These are phyloP conservation scores for Beauveria asiatica DNA, from an alignment of 2,329 filamentous ascomycete species.

Conservation along the genomic window DNA sequence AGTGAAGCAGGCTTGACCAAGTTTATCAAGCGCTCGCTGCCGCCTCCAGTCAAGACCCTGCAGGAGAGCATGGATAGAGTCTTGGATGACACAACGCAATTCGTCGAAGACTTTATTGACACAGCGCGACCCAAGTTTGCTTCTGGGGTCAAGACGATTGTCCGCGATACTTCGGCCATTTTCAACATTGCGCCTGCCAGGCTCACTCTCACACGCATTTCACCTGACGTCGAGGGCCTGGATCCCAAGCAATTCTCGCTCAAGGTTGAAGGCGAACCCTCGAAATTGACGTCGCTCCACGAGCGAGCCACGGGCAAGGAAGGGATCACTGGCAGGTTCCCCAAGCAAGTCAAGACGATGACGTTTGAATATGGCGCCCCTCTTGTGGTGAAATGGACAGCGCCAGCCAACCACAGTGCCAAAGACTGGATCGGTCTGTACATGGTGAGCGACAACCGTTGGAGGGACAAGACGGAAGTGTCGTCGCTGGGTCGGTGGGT, in stretches of 20 bases:
- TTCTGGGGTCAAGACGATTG: conserved; percentile 75
- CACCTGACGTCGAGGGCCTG: conserved; percentile 71
- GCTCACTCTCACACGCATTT: conserved; percentile 70
- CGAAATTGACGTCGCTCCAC: conserved; percentile 37
- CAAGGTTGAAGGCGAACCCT: conserved; percentile 58
- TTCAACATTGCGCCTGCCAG: conserved; percentile 86
- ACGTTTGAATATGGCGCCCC: conserved; percentile 84
- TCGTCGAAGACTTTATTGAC: conserved; percentile 86
- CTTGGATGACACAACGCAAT: conserved; percentile 75
- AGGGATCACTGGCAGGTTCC: conserved; percentile 58
- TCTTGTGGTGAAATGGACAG: conserved; percentile 83
- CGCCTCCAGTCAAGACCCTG: conserved; percentile 72
- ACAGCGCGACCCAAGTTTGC: conserved; percentile 77
- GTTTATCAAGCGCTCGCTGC: conserved; percentile 79
- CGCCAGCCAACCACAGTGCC: conserved; percentile 77
- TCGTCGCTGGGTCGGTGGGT: conserved; percentile 85
- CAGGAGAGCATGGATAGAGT: conserved; percentile 83
- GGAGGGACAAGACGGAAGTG: conserved; percentile 73
- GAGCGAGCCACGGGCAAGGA: conserved; percentile 65
- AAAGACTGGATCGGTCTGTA: conserved; percentile 96
- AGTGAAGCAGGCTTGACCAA: conserved; percentile 85
- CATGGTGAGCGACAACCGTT: conserved; percentile 88
- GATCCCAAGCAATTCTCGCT: conserved; percentile 76
- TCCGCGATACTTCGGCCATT: conserved; percentile 76
- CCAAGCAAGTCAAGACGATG: conserved; percentile 64